Conservation (phyloP, 306 rosid species). For the Cucumis sativus region DNA sequence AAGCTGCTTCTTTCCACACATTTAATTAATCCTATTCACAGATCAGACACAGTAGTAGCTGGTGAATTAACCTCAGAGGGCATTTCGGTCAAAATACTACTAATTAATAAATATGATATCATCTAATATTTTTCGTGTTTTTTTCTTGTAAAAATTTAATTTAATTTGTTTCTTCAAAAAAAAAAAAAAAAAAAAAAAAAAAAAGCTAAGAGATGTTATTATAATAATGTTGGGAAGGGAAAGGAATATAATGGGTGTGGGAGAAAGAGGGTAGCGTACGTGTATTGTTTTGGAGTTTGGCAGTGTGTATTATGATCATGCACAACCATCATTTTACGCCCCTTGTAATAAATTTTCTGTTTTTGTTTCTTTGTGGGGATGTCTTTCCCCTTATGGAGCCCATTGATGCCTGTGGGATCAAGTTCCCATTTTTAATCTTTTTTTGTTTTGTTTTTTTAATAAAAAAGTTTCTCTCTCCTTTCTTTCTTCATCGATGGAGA, state of each 20-base stretch:
- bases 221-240: neutral
- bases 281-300: conserved; percentile 6
- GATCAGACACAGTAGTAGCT: too few relatives aligned
- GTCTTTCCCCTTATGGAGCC: conserved; percentile 61
- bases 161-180: too few relatives aligned
- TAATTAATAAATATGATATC: too few relatives aligned
- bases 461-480: neutral
- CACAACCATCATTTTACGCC: neutral
- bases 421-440: conserved; percentile 19
- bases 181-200: too few relatives aligned
- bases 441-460: too few relatives aligned
- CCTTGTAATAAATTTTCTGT: neutral
- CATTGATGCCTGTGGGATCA: conserved; percentile 78
- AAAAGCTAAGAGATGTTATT: neutral
- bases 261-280: neutral
- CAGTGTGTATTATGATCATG: neutral
- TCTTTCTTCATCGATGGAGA: neutral
- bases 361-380: conserved; percentile 82
- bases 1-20: conserved; percentile 4
- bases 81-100: neutral
- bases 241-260: neutral
- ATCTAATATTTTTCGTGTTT: too few relatives aligned
- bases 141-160: too few relatives aligned
- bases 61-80: neutral
- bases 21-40: conserved; percentile 19